A percentile compares a stretch with the other conserved stretches of the same genome.
Evolutionary conservation across 768 basidiomycete species (phyloP).

Genomic region (Pholiota molesta): DNA sequence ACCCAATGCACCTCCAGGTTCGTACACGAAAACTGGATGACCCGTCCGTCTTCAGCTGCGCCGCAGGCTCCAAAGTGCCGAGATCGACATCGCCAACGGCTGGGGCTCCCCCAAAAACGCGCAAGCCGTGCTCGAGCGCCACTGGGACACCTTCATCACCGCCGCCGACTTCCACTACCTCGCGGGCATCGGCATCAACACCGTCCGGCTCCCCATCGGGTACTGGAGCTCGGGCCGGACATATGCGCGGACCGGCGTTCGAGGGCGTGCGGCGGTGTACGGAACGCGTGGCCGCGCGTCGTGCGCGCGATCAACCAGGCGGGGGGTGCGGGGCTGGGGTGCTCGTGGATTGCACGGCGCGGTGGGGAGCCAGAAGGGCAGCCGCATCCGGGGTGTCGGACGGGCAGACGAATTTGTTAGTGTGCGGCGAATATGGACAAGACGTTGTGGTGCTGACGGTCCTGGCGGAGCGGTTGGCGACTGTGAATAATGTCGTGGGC

Average conservation of each 20-base stretch:
- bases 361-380: slow-evolving; percentile 79
- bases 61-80: slow-evolving; percentile 53
- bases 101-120: slow-evolving; percentile 51
- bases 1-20: slow-evolving; percentile 47
- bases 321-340: slow-evolving; percentile 66
- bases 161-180: slow-evolving; percentile 69
- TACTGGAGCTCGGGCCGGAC: slow-evolving; percentile 64
- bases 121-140: slow-evolving; percentile 59
- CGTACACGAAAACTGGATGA: slow-evolving; percentile 78
- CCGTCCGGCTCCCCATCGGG: slow-evolving; percentile 64
- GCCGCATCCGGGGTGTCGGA: slow-evolving; percentile 71
- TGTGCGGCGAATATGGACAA: slow-evolving; percentile 47
- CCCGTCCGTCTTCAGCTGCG: slow-evolving; percentile 66
- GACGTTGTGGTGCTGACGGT: slow-evolving; percentile 52
- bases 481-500: slow-evolving; percentile 58
- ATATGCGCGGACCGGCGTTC: slow-evolving; percentile 70
- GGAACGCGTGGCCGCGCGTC: slow-evolving; percentile 69
- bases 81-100: slow-evolving; percentile 69
- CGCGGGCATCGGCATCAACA: slow-evolving; percentile 68
- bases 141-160: slow-evolving; percentile 79
- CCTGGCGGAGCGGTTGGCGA: slow-evolving; percentile 43
- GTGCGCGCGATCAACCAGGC: slow-evolving; percentile 66
- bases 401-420: slow-evolving; percentile 47
- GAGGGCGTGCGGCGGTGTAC: slow-evolving; percentile 54
- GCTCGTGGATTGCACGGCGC: slow-evolving; percentile 71